Evolutionary conservation across 228 moss, liverwort and hornwort genomes (phyloP).

Genomic region (Sphagnum magellanicum): DNA sequence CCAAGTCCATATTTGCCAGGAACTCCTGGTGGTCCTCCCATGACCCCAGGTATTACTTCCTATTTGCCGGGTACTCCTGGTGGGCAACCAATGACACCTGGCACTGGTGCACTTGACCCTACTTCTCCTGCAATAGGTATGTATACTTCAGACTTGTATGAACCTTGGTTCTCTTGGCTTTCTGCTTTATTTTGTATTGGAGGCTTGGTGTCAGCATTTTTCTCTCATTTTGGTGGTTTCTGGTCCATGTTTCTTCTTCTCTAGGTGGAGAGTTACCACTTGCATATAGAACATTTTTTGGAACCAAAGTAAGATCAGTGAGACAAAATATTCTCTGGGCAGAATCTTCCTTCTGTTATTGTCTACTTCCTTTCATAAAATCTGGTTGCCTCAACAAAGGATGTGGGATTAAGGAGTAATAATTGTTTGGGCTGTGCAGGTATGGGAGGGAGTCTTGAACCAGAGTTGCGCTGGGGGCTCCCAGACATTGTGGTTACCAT

Average conservation of each 20-base stretch:
- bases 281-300: neutral
- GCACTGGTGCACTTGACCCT: constrained; percentile 84
- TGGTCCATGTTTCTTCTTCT: neutral
- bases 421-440: constrained; percentile 27
- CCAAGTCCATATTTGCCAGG: constrained; percentile 89
- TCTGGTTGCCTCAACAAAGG: neutral
- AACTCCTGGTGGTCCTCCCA: constrained; percentile 92
- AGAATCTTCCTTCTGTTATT: too few relatives aligned
- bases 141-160: neutral
- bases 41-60: constrained; percentile 88
- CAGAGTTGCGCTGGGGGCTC: constrained; percentile 83
- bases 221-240: neutral
- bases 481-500: constrained; percentile 76
- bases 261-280: neutral
- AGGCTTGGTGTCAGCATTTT: neutral
- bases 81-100: constrained; percentile 97
- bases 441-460: constrained; percentile 46
- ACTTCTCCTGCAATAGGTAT: constrained; percentile 94
- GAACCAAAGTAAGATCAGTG: too few relatives aligned
- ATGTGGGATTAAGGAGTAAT: neutral
- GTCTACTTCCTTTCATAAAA: neutral
- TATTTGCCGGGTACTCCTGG: constrained; percentile 96
- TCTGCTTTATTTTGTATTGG: neutral
- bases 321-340: too few relatives aligned
- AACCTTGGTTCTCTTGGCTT: neutral